phyloP scores from a whole-genome alignment of 2,329 filamentous ascomycete species.

The Fusarium sp. region DNA sequence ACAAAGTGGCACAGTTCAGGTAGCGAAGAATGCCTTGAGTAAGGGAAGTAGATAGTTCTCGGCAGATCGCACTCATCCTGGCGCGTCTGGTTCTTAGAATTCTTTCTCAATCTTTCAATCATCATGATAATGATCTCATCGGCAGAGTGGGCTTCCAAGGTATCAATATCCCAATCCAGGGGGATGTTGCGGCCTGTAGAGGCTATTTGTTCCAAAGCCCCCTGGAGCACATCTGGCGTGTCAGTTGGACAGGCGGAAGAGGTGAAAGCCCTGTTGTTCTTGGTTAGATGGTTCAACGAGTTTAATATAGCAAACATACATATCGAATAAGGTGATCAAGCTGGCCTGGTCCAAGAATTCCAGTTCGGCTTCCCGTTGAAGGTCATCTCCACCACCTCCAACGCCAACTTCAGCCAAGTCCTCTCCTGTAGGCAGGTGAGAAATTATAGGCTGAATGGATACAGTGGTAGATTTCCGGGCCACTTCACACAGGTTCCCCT shows the following conservation, averaged over 20 bases:
- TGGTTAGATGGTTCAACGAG: not conserved
- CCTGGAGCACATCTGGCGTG: conserved; percentile 15
- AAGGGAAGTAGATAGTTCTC: conserved; percentile 74
- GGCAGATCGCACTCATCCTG: conserved; percentile 47
- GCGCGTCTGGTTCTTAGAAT: not conserved
- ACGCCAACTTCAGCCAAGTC: conserved; percentile 79
- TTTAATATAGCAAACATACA: conserved; percentile 46
- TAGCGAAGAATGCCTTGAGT: conserved; percentile 90
- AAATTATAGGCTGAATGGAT: conserved; percentile 82
- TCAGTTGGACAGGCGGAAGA: conserved; percentile 14
- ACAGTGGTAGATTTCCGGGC: conserved; percentile 67
- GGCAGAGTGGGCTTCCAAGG: conserved; percentile 26
- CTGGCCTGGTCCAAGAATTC: conserved; percentile 66
- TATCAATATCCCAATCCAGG: conserved; percentile 39
- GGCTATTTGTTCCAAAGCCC: conserved; percentile 22
- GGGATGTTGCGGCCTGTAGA: conserved; percentile 42
- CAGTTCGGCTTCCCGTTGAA: conserved; percentile 75
- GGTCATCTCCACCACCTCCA: conserved; percentile 82
- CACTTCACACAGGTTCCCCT: conserved; percentile 69
- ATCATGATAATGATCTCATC: conserved; percentile 19
- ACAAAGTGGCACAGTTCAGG: conserved; percentile 80
- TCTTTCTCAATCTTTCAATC: conserved; percentile 15
- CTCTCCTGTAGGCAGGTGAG: conserved; percentile 66
- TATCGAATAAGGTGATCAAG: conserved; percentile 59
- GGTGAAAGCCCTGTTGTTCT: conserved; percentile 28